Conservation (phyloP, 768 basidiomycete species). For the Suillus clintonianus region DNA sequence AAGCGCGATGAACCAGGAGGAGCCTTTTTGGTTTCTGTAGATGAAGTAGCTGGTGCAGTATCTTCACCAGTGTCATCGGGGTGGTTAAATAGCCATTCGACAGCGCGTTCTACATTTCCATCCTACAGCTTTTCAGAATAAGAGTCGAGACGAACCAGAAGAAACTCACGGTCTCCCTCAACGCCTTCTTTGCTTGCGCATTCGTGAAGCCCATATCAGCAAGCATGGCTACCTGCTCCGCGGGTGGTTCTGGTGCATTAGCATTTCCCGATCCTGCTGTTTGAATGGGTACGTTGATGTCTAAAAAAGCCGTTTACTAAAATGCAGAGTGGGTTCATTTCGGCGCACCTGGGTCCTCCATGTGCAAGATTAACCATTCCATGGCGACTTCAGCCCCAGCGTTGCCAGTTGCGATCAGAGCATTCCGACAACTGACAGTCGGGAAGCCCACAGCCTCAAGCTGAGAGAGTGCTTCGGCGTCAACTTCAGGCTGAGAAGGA, state of each 20-base stretch:
- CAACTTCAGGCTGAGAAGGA: constrained; percentile 60
- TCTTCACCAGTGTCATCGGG: constrained; percentile 83
- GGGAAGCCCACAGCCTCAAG: constrained; percentile 94
- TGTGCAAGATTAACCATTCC: constrained; percentile 94
- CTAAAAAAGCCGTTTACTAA: constrained; percentile 40
- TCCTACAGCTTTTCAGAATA: constrained; percentile 40
- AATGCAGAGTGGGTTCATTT: neutral
- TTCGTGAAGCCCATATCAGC: constrained; percentile 91
- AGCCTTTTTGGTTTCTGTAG: constrained; percentile 19
- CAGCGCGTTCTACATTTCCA: constrained; percentile 79
- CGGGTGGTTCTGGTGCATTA: constrained; percentile 54
- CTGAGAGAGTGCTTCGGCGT: constrained; percentile 71
- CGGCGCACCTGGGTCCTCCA: constrained; percentile 85
- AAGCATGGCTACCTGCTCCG: constrained; percentile 73
- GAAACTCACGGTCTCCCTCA: constrained; percentile 76
- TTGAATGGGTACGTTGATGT: constrained; percentile 82
- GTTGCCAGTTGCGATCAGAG: constrained; percentile 85
- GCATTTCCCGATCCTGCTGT: constrained; percentile 24
- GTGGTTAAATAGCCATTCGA: constrained; percentile 96
- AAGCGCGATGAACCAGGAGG: constrained; percentile 57
- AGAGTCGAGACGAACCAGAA: neutral
- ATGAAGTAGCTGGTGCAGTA: constrained; percentile 24
- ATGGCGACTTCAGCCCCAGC: constrained; percentile 78
- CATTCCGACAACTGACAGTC: constrained; percentile 80
- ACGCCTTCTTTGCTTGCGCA: constrained; percentile 83